Evolutionary conservation across 148 eudicot species (phyloP), one percentile per base, ranked within the genome.

Genomic region (Vaccinium darrowii): DNA sequence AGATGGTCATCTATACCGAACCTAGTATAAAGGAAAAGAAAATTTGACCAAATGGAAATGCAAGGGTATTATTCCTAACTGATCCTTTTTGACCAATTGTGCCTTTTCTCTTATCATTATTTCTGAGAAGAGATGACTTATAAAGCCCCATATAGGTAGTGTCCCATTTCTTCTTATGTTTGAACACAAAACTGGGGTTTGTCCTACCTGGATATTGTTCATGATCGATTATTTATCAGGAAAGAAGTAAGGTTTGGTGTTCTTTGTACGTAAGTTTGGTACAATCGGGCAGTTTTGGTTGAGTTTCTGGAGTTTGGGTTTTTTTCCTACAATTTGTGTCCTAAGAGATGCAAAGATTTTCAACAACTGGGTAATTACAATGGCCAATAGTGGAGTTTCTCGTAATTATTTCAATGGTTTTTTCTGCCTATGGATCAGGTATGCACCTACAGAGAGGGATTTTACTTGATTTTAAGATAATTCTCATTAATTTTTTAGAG

Each of bases 1-100:
- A 83, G 86, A 81, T 33, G 25, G 86, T 16, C 15, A 85, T 72
- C 69, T 72, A 39, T 75, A 83, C 72, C 54, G 19, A 5, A 74
- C 33, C 84, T 83, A 72, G 63, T 50, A 39, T 21, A 16, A 19
- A 50, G 23, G 57, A 76, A 56, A 30, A 52, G 23, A 9, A 56
- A 56, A 14, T 33, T 15, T 71, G 49, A 82, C n/a, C 23, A 9
- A 13, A 18, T 33, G 27, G 60, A 11, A 72, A 73, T 18, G 53
- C 56, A 74, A 33, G 13, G 47, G 47, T 43, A 43, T 43, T 43
- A 43, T 43, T 73, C 39, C 14, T 14, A n/a, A n/a, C n/a, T 43
- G 65, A 74, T 43, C 19, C 65, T 18, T 53, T 25, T 18, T 33
- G 15, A 50, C 52, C 39, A 36, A 19, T 36, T 15, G 71, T 57